Evolutionary conservation across 768 basidiomycete genomes (phyloP).

Genomic region (Roridomyces roridus): DNA sequence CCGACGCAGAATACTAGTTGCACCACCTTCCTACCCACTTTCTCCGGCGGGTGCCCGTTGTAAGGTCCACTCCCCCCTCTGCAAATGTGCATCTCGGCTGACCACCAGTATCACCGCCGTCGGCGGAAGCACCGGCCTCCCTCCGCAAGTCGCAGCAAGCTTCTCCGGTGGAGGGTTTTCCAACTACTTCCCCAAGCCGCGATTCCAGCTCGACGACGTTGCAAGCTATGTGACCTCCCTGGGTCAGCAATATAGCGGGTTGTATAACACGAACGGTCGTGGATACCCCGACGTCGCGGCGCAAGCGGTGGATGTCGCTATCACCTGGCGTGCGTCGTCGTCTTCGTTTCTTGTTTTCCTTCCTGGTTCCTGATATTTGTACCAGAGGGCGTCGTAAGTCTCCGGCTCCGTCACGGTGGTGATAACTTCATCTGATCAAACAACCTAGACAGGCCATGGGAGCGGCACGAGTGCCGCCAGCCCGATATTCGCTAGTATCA

Average conservation of each 20-base stretch:
- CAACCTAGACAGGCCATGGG: no score
- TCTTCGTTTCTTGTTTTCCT: background rate
- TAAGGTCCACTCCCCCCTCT: slow-evolving; percentile 25
- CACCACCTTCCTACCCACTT: slow-evolving; percentile 37
- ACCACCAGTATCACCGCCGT: slow-evolving; percentile 47
- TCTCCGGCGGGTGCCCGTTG: slow-evolving; percentile 42
- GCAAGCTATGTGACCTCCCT: slow-evolving; percentile 20
- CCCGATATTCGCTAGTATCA: slow-evolving; percentile 50
- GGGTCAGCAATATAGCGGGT: slow-evolving; percentile 34
- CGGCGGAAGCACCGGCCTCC: no score
- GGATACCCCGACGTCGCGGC: slow-evolving; percentile 24
- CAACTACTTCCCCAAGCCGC: slow-evolving; percentile 26
- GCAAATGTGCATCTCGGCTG: slow-evolving; percentile 46
- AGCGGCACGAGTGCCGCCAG: slow-evolving; percentile 53
- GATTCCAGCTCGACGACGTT: no score
- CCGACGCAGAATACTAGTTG: no score
- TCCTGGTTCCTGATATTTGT: no score
- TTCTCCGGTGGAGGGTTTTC: no score
- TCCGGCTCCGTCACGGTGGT: no score
- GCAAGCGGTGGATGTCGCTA: slow-evolving; percentile 32
- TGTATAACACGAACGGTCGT: slow-evolving; percentile 24
- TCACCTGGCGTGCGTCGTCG: slow-evolving; percentile 31
- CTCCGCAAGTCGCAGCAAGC: slow-evolving; percentile 42
- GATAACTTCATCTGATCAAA: no score
- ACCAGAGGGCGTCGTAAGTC: background rate